Evolutionary conservation across 2,329 filamentous ascomycete genomes (phyloP), one percentile per base, ranked within the genome.

Genomic region (Didymella lethalis): DNA sequence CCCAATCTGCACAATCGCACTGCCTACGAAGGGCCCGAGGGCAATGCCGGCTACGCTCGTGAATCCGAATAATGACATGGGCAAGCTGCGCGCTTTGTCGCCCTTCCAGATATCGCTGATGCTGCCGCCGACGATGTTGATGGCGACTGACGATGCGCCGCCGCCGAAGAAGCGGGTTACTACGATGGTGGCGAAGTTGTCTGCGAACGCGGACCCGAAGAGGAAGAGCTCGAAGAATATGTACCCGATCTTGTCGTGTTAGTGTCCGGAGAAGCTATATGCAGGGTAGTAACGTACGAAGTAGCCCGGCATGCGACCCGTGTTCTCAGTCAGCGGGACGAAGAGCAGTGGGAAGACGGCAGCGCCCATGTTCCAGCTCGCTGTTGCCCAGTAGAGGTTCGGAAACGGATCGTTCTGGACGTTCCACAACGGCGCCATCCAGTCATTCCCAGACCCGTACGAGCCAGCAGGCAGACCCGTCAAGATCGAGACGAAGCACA

Each of bases 281-380:
- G 7, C 20, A 11, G 29, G 43, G 23, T 14, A 16, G 2, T 0
- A 14, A 54, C 63, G 23, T 54, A 73, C 74, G 38, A 80, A 80
- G 49, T 80, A 81, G 0, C 79, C 79, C 0, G 78, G 78, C 79
- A 81, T 81, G 6, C 79, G 75, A 1, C 79, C 79, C 2, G 78
- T 77, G 6, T 77, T 75, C 58, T 81, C 79, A 18, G 78, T 80
- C 36, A 79, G 57, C 1, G 78, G 79, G 3, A 81, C 67, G 16
- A 80, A 73, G 7, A 79, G 49, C 6, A 81, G 67, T 7, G 78
- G 76, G 40, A 77, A 77, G 1, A 80, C 25, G 3, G 77, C 79
- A 5, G 75, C 79, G 4, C 78, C 79, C 2, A 79, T 53, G 14
- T 75, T 77, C 79, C 76, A 80, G 20, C 70, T 74, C 23, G 76